Conservation (phyloP, 768 basidiomycete genomes). For the Naganishia antarctica region DNA sequence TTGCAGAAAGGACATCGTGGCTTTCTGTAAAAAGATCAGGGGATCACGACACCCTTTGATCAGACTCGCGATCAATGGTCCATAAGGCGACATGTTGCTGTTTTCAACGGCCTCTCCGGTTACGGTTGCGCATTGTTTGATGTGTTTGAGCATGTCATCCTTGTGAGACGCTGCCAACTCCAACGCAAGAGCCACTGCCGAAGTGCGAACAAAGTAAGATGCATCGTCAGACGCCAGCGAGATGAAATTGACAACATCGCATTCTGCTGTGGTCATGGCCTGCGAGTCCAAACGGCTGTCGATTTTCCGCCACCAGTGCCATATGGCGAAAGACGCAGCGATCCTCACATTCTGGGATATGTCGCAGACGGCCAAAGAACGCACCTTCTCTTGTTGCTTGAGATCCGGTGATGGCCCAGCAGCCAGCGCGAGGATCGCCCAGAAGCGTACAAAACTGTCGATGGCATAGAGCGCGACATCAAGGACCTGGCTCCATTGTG, state of each 20-base stretch:
- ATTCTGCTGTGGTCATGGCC: background rate
- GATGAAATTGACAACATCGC: background rate
- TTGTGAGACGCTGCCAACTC: background rate
- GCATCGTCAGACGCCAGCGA: background rate
- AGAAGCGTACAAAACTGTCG: constrained; percentile 10
- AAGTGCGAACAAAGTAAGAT: background rate
- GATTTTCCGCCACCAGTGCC: background rate
- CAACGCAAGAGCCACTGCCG: background rate
- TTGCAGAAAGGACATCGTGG: background rate
- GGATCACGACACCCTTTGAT: background rate
- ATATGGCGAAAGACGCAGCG: constrained; percentile 17
- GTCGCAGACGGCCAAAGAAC: background rate
- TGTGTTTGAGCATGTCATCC: background rate
- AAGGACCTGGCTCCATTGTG: background rate
- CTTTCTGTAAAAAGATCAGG: background rate
- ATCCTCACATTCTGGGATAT: background rate
- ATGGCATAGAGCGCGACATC: background rate
- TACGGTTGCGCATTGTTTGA: background rate
- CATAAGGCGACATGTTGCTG: background rate
- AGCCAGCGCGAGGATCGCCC: constrained; percentile 22
- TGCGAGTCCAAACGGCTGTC: background rate
- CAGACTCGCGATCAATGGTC: background rate
- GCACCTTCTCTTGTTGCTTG: background rate
- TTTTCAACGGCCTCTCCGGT: no score
- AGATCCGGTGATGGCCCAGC: background rate